These are phyloP conservation scores for Thozetella sp. DNA, from an alignment of 495 filamentous ascomycete species.

Conservation along the genomic window DNA sequence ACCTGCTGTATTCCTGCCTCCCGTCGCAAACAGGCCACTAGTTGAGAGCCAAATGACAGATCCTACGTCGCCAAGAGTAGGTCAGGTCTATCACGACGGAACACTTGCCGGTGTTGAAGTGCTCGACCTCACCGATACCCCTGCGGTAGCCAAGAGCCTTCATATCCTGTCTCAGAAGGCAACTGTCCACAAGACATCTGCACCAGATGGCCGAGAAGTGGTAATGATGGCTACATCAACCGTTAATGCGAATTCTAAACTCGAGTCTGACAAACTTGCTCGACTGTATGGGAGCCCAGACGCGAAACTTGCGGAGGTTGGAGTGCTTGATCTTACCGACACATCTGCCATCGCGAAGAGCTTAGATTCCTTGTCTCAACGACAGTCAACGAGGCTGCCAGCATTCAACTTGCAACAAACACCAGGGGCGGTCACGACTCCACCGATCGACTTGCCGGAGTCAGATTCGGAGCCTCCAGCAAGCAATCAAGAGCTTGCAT, in stretches of 20 bases:
- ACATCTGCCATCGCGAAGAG: not conserved
- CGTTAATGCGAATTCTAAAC: too few relatives aligned
- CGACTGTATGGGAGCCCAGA: not conserved
- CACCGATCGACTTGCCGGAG: not conserved
- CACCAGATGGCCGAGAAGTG: not conserved
- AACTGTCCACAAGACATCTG: not conserved
- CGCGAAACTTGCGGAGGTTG: not conserved
- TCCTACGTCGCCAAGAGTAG: not conserved
- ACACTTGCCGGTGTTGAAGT: not conserved
- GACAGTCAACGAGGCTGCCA: not conserved
- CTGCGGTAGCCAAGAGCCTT: not conserved
- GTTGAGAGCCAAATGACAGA: too few relatives aligned
- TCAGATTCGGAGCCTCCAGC: constrained; percentile 27
- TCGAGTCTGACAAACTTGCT: too few relatives aligned
- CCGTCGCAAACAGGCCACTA: too few relatives aligned
- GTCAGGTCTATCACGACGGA: not conserved
- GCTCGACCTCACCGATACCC: not conserved
- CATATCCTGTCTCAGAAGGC: not conserved
- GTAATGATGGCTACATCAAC: not conserved
- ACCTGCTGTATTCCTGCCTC: constrained; percentile 18
- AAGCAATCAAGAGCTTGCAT: constrained; percentile 29
- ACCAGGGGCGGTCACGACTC: too few relatives aligned
- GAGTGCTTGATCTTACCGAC: not conserved
- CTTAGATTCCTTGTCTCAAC: not conserved
- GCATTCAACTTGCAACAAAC: too few relatives aligned